A percentile compares a stretch with the other conserved stretches of the same genome.
Evolutionary conservation across 345 rosid genomes (phyloP).

Genomic region (Eutrema yunnanense): DNA sequence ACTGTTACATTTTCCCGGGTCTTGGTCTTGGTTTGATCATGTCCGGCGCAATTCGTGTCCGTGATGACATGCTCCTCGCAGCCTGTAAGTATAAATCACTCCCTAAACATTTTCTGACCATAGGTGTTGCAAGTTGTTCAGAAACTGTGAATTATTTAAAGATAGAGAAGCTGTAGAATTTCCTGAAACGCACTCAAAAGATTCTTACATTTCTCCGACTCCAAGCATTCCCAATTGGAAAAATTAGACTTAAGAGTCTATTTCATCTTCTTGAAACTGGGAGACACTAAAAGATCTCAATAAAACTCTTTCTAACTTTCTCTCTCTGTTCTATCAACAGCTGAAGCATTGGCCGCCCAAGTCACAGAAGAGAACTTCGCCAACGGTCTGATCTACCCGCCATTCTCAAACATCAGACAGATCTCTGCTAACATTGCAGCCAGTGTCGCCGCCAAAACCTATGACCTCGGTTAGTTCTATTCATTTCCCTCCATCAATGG

Average conservation of each 20-base stretch:
- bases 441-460: conserved; percentile 81
- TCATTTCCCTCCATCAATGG: neutral
- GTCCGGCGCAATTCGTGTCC: conserved; percentile 88
- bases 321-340: conserved; percentile 33
- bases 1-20: conserved; percentile 95
- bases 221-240: too few species aligned
- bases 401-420: conserved; percentile 78
- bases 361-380: conserved; percentile 57
- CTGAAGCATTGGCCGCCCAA: conserved; percentile 89
- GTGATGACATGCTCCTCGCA: conserved; percentile 94
- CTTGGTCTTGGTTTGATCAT: conserved; percentile 93
- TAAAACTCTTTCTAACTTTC: neutral
- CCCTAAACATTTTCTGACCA: too few species aligned
- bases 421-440: conserved; percentile 92
- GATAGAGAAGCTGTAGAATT: too few species aligned
- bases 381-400: conserved; percentile 87
- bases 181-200: too few species aligned
- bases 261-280: too few species aligned
- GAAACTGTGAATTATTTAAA: neutral
- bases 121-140: neutral
- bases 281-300: too few species aligned
- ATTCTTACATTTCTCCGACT: too few species aligned
- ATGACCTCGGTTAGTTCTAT: conserved; percentile 72
- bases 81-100: conserved; percentile 62
- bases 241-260: too few species aligned